A percentile compares a stretch with the other conserved stretches of the same genome.
These are phyloP conservation scores for Amborella trichopoda DNA, from an alignment of 164 flowering plant genomes.

Conservation along the genomic window DNA sequence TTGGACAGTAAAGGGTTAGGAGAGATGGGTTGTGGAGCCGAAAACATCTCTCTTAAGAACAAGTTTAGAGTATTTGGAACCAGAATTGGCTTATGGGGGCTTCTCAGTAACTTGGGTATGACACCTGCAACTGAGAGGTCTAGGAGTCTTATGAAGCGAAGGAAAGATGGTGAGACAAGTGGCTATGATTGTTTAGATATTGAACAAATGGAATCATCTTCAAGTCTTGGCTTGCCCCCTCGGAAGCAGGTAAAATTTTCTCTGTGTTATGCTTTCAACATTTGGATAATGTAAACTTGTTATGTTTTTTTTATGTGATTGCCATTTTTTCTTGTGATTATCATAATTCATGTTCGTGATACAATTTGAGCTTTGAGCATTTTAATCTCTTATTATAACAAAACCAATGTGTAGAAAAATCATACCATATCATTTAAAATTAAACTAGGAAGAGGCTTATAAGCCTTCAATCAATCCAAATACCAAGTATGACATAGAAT, in stretches of 20 bases:
- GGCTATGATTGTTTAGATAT: slow-evolving; percentile 5
- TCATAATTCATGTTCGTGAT: no score
- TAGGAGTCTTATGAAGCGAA: slow-evolving; percentile 24
- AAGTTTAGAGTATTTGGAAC: slow-evolving; percentile 11
- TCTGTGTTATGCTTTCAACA: no score
- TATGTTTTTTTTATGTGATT: no score
- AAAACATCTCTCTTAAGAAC: slow-evolving; percentile 17
- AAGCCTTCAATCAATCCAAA: no score
- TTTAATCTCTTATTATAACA: no score
- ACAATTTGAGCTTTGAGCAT: no score
- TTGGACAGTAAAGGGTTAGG: slow-evolving; percentile 13
- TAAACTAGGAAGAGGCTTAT: no score
- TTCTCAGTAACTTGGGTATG: slow-evolving; percentile 17
- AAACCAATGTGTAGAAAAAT: no score
- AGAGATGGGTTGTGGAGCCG: slow-evolving; percentile 19
- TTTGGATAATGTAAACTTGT: no score
- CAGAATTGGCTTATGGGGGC: slow-evolving; percentile 15
- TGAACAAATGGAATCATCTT: slow-evolving; percentile 20
- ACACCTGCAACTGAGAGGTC: slow-evolving; percentile 9
- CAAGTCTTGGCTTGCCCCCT: slow-evolving; percentile 12
- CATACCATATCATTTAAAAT: no score
- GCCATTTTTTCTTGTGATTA: no score
- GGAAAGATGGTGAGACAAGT: slow-evolving; percentile 36
- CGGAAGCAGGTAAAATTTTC: slow-evolving; percentile 18
- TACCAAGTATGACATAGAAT: no score